Percentiles rank a stretch among this genome's conserved stretches.
These are phyloP conservation scores for Diplodia scrobiculata DNA, from an alignment of 2,329 filamentous ascomycete genomes.

Conservation along the genomic window DNA sequence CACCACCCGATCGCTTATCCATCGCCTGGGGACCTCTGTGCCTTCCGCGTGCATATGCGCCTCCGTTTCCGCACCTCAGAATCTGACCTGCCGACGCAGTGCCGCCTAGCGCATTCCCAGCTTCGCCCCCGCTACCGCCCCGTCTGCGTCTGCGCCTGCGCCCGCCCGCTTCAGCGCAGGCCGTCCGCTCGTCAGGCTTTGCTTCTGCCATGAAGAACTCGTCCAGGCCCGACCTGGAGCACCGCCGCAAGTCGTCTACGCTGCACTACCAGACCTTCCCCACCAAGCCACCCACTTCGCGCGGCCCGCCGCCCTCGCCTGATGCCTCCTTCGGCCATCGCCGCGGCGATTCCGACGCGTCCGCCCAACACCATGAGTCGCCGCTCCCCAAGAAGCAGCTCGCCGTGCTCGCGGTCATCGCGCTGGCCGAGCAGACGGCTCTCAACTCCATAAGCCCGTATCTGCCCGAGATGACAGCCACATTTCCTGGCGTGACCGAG, in stretches of 20 bases:
- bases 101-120: slow-evolving; percentile 5
- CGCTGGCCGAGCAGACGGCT: slow-evolving; percentile 90
- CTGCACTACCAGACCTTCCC: slow-evolving; percentile 82
- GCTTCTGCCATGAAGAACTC: slow-evolving; percentile 21
- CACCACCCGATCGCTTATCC: not conserved
- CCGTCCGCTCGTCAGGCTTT: slow-evolving; percentile 1
- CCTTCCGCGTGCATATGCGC: slow-evolving; percentile 22
- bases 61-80: not conserved
- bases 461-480: slow-evolving; percentile 85
- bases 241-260: slow-evolving; percentile 54
- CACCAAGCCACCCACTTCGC: slow-evolving; percentile 69
- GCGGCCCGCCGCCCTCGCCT: slow-evolving; percentile 55
- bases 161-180: not conserved
- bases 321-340: slow-evolving; percentile 22
- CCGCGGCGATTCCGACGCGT: slow-evolving; percentile 41
- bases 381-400: slow-evolving; percentile 84
- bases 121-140: slow-evolving; percentile 1
- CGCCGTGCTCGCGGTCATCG: slow-evolving; percentile 80
- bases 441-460: slow-evolving; percentile 97
- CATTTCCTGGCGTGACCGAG: slow-evolving; percentile 76
- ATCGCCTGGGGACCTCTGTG: slow-evolving; percentile 6
- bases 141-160: not conserved
- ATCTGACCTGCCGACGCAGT: slow-evolving; percentile 5
- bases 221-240: slow-evolving; percentile 33
- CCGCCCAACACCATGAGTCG: slow-evolving; percentile 57